Conservation (phyloP, 202 grass and related monocot genomes). For the Carex arenaria region DNA sequence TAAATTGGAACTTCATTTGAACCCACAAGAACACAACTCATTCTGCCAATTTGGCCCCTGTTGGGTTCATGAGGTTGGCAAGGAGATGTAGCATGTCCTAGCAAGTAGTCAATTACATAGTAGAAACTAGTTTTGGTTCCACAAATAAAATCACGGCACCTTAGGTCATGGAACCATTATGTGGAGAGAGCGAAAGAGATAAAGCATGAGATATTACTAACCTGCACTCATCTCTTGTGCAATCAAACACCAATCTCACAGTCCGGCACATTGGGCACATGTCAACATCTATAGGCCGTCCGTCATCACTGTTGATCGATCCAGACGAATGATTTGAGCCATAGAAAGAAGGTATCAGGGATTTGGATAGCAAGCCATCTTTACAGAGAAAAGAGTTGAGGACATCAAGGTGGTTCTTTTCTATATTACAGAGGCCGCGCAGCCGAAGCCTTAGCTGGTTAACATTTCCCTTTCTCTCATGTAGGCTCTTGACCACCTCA, state of each 20-base stretch:
- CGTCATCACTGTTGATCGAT: constrained; percentile 33
- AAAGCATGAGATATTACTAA: constrained; percentile 21
- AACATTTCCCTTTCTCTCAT: constrained; percentile 31
- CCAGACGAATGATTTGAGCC: neutral
- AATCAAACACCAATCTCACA: constrained; percentile 68
- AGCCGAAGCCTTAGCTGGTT: constrained; percentile 29
- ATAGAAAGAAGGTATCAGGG: neutral
- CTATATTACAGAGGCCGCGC: constrained; percentile 32
- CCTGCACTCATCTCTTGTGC: constrained; percentile 76
- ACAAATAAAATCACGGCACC: neutral
- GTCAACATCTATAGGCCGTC: constrained; percentile 66
- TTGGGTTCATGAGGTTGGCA: neutral
- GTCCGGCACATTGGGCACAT: constrained; percentile 48
- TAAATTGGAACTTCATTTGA: neutral
- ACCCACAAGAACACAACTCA: neutral
- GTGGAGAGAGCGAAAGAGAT: neutral
- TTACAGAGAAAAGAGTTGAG: constrained; percentile 42
- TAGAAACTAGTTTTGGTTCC: neutral
- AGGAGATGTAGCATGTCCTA: neutral
- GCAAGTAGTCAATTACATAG: neutral
- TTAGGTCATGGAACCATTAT: neutral
- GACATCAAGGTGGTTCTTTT: constrained; percentile 49
- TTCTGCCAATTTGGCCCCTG: neutral
- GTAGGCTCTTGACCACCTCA: constrained; percentile 41
- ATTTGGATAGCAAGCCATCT: constrained; percentile 10